Base-by-base conservation (phyloP, 306 rosid species). In the Lablab purpureus region DNA sequence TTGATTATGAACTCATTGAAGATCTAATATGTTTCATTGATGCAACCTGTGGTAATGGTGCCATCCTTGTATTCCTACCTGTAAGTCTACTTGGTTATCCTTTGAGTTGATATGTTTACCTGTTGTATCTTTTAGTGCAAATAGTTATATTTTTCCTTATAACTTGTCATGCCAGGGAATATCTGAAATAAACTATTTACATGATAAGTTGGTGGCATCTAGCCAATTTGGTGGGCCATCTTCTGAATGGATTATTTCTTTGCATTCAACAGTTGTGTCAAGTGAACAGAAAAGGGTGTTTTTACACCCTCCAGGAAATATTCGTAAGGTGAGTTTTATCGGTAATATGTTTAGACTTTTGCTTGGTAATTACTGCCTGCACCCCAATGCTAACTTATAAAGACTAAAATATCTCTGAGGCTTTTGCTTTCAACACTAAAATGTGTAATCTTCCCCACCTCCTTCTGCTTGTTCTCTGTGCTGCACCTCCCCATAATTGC, bases 1-100 rank as follows among this genome's bases (percentile, higher is more conserved):
- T 92, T 88, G 98, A 94, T 82, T 94, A 92, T 52, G 97, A 94
- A 87, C 93, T 94, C 80, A 90, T 94, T 51, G 98, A 94, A 80
- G 97, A 94, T 87, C 85, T 94, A 71, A 86, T 94, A 75, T 87
- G 97, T 78, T 89, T 86, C 83, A 84, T 92, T 75, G 97, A 94
- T 80, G 93, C 91, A 85, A 87, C 87, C 76, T 91, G 90, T 8
- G 81, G 64, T 67, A 92, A 88, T 84, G 99, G 97, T 56, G 89
- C 97, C 78, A 85, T 94, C 85, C 99, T 94, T 84, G 95, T 94
- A 46, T 94, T 94, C 86, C 88, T 94, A 88, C 97, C 99, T 73
- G 98, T 93, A 89, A 88, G 91, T 68, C 62, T 76, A 75, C 74
- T 70, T 65, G 6, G 46, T 65, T 64, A 46, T 68, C 81, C 81